phyloP scores from a whole-genome alignment of 2,329 filamentous ascomycete species.

The Botrytis squamosa region DNA sequence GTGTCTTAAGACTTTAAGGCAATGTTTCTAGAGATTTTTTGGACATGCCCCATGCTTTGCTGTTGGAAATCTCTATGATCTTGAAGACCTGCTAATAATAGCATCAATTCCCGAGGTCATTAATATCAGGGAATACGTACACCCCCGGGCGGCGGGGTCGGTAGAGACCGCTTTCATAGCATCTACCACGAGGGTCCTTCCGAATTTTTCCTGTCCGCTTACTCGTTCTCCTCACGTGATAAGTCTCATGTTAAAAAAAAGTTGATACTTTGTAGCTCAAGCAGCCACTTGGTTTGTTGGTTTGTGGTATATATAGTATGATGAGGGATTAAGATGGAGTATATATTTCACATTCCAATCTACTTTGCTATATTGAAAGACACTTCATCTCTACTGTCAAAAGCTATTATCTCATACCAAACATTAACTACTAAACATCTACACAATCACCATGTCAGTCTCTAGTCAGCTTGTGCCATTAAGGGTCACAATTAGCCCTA shows the following conservation, averaged over 20 bases:
- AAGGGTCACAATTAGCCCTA: accelerated
- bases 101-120: too few species aligned
- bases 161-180: background rate
- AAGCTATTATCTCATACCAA: background rate
- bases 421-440: background rate
- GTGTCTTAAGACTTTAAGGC: too few species aligned
- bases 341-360: background rate
- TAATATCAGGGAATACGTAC: too few species aligned
- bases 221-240: background rate
- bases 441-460: background rate
- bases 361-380: background rate
- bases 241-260: background rate
- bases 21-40: too few species aligned
- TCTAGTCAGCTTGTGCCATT: background rate
- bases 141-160: too few species aligned
- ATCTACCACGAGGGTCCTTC: background rate
- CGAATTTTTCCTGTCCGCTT: background rate
- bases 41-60: too few species aligned
- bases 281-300: background rate
- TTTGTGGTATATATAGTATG: background rate
- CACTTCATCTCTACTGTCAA: background rate
- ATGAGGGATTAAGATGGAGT: background rate
- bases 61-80: too few species aligned
- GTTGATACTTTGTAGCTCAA: background rate
- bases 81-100: too few species aligned